Percentiles rank a stretch among this genome's conserved stretches.
Evolutionary conservation across 2,329 filamentous ascomycete species (phyloP).

Genomic region (Phyllosticta capitalensis): DNA sequence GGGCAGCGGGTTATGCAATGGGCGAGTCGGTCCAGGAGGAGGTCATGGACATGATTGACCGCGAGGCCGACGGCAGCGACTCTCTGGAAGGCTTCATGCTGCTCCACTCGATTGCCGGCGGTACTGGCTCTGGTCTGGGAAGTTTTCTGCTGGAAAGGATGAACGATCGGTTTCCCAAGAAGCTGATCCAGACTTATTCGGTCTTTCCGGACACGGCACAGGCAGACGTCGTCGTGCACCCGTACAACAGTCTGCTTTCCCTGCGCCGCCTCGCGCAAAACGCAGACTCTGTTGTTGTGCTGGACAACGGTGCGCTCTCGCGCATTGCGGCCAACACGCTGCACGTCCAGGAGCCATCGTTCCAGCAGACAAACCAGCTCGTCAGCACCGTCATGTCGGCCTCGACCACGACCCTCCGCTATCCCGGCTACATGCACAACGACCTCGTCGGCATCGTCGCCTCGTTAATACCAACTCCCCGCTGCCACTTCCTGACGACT

Average conservation of each 20-base stretch:
- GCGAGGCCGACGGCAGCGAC: slow-evolving; percentile 95
- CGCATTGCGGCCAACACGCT: slow-evolving; percentile 90
- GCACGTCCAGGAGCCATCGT: slow-evolving; percentile 90
- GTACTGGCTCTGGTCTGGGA: slow-evolving; percentile 90
- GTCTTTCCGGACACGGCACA: slow-evolving; percentile 93
- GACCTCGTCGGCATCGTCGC: slow-evolving; percentile 95
- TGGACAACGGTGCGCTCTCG: slow-evolving; percentile 90
- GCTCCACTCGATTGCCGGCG: slow-evolving; percentile 93
- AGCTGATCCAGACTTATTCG: slow-evolving; percentile 97
- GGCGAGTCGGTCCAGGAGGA: slow-evolving; percentile 90
- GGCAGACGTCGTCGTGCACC: slow-evolving; percentile 90
- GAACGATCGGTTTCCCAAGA: slow-evolving; percentile 97
- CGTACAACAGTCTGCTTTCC: slow-evolving; percentile 91
- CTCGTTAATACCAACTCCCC: slow-evolving; percentile 88
- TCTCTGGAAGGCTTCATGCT: slow-evolving; percentile 99
- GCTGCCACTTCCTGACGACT: slow-evolving; percentile 97
- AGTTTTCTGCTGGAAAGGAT: slow-evolving; percentile 90
- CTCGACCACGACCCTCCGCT: slow-evolving; percentile 89
- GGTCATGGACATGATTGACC: slow-evolving; percentile 98
- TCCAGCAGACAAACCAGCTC: slow-evolving; percentile 94
- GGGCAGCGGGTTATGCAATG: slow-evolving; percentile 91
- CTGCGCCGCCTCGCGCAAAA: slow-evolving; percentile 90
- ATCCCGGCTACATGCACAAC: slow-evolving; percentile 99
- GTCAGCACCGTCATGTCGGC: slow-evolving; percentile 98
- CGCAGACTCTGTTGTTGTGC: slow-evolving; percentile 91